Percentiles rank a stretch among this genome's conserved stretches.
phyloP scores from a whole-genome alignment of 495 filamentous ascomycete species.

The Aspergillus saccharolyticus region DNA sequence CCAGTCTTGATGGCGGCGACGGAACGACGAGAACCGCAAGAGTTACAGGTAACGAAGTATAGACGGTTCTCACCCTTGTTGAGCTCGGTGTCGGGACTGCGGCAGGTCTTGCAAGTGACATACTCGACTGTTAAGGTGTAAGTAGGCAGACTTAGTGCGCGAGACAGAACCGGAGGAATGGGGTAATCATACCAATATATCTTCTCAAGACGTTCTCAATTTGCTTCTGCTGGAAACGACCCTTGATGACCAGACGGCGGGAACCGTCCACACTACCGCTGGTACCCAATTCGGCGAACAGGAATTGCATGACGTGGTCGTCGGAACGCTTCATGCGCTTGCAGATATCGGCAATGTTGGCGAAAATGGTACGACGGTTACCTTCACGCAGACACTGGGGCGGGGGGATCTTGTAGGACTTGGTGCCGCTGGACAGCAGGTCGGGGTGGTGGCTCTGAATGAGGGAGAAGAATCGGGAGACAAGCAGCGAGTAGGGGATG shows the following conservation, averaged over 20 bases:
- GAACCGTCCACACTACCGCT: constrained; percentile 89
- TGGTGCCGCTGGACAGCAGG: constrained; percentile 76
- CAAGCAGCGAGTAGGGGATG: constrained; percentile 78
- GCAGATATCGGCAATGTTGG: constrained; percentile 91
- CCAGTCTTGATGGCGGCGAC: constrained; percentile 98
- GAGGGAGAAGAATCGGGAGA: constrained; percentile 86
- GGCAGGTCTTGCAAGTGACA: constrained; percentile 96
- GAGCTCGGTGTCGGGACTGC: constrained; percentile 89
- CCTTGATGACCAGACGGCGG: constrained; percentile 94
- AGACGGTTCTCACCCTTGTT: constrained; percentile 98
- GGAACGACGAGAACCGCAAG: constrained; percentile 81
- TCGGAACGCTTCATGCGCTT: constrained; percentile 95
- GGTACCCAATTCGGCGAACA: constrained; percentile 97
- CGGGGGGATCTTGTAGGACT: constrained; percentile 97
- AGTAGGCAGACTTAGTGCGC: constrained; percentile 13
- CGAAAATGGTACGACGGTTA: constrained; percentile 99
- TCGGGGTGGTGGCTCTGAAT: constrained; percentile 93
- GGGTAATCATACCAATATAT: constrained; percentile 73
- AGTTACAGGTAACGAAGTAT: constrained; percentile 79
- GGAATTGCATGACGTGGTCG: constrained; percentile 93
- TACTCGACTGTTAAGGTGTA: constrained; percentile 68
- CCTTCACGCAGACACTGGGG: constrained; percentile 99
- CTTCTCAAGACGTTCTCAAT: constrained; percentile 91
- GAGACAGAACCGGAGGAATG: not conserved
- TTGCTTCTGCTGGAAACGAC: constrained; percentile 97